Base-by-base conservation (phyloP, 2,329 filamentous ascomycete species). In the Macrophomina phaseolina region DNA sequence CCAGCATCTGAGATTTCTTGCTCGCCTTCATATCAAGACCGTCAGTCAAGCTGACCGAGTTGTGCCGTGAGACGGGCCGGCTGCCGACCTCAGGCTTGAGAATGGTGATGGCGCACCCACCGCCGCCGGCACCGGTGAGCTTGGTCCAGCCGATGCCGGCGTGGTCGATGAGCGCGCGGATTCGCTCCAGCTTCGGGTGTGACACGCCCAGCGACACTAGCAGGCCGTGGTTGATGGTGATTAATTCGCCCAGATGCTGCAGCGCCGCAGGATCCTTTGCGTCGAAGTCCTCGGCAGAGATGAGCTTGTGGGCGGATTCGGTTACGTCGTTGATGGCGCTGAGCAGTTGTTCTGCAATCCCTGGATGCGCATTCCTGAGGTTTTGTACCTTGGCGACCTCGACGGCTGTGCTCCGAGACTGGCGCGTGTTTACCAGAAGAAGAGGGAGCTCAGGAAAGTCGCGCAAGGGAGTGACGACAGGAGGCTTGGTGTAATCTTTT, bases 91-190 rank as follows among this genome's bases (percentile, higher is more conserved):
- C 87, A 0, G 92, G 91, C 70, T 90, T 91, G 58, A 99, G 83
- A 4, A 99, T 83, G 0, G 94, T 96, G 71, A 99, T 98, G 3
- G 94, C 94, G 79, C 96, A 98, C 2, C 95, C 95, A 66, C 95
- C 96, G 12, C 95, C 96, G 28, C 95, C 95, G 1, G 95, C 95
- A 40, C 95, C 95, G 0, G 95, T 99, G 67, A 99, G 86, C 78
- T 99, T 99, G 12, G 95, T 97, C 94, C 94, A 99, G 36, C 95
- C 95, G 66, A 97, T 91, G 48, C 90, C 91, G 66, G 93, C 87
- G 72, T 95, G 89, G 71, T 99, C 94, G 58, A 79, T 80, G 51
- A 99, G 83, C 80, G 97, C 94, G 69, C 95, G 89, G 72, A 99
- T 89, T 38, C 94, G 89, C 80, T 99, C 95, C 32, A 99, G 85